These are phyloP conservation scores for Ophiocordyceps sinensis DNA, from an alignment of 2,329 filamentous ascomycete genomes.

Conservation along the genomic window DNA sequence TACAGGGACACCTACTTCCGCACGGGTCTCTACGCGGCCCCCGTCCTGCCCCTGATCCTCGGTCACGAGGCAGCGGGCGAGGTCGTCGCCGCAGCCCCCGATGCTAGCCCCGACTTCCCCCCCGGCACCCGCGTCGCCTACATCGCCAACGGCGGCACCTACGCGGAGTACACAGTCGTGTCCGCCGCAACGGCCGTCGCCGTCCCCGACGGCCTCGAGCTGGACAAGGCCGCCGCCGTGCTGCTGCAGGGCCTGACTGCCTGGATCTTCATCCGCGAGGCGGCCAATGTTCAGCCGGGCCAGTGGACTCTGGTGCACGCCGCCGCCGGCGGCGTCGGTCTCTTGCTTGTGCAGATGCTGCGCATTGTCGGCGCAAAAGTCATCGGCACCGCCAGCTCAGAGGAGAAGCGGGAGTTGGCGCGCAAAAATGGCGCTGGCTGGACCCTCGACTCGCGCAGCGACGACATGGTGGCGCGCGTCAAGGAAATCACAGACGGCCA, in stretches of 20 bases:
- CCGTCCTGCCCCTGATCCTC: conserved; percentile 55
- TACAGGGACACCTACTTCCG: conserved; percentile 91
- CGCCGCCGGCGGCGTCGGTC: conserved; percentile 68
- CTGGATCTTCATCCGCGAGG: conserved; percentile 63
- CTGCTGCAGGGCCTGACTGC: conserved; percentile 77
- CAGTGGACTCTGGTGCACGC: conserved; percentile 79
- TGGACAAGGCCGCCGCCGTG: conserved; percentile 50
- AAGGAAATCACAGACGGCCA: conserved; percentile 55
- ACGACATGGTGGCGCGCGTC: conserved; percentile 44
- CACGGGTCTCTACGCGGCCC: conserved; percentile 60
- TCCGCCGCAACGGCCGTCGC: conserved; percentile 40
- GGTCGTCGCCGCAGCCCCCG: conserved; percentile 45
- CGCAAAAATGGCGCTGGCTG: conserved; percentile 56
- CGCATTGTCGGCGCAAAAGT: conserved; percentile 57
- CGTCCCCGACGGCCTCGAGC: conserved; percentile 47
- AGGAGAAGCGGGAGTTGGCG: conserved; percentile 59
- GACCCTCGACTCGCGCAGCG: conserved; percentile 50
- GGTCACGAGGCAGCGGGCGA: conserved; percentile 68
- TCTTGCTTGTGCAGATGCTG: conserved; percentile 63
- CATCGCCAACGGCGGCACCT: conserved; percentile 32
- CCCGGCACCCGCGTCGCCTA: conserved; percentile 61
- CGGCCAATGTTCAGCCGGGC: conserved; percentile 57
- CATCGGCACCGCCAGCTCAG: conserved; percentile 65
- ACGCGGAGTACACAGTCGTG: conserved; percentile 42
- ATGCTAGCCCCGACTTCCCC: conserved; percentile 34